Evolutionary conservation across 2,329 filamentous ascomycete genomes (phyloP), one percentile per base, ranked within the genome.

Genomic region (Pseudocercospora crystallina): DNA sequence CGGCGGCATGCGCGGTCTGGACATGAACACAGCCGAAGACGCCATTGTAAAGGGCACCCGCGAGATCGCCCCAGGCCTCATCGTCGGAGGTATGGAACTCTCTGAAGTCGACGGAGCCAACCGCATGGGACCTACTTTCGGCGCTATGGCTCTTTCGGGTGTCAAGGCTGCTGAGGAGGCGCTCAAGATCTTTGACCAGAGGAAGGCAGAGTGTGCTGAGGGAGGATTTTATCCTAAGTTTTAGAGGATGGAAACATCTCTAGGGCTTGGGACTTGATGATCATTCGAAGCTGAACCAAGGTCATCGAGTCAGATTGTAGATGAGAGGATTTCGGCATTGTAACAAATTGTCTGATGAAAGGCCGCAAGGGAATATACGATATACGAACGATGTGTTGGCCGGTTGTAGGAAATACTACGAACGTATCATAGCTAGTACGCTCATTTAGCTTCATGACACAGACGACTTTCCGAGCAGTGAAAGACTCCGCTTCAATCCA

Each of bases 1-100:
- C 2, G 90, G 89, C 50, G 90, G 90, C 59, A 96, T 96, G 90
- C 85, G 90, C 51, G 91, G 90, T 8, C 78, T 96, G 13, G 90
- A 96, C 72, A 96, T 96, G 90, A 89, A 90, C 73, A 76, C 79
- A 2, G 90, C 90, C 38, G 90, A 96, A 72, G 90, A 96, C 64
- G 90, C 90, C 41, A 96, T 96, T 62, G 90, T 96, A 69, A 95
- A 94, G 79, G 80, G 86, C 61, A 96, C 90, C 5, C 84, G 90
- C 54, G 90, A 96, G 77, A 81, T 96, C 53, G 84, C 90, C 11
- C 89, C 89, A 5, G 90, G 91, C 26, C 76, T 96, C 58, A 90
- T 96, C 64, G 87, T 95, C n/a, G 91, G 90, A 46, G 91, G 90
- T 34, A 96, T 96, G 90, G 90, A 96, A 72, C 77, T 96, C 60